These are phyloP conservation scores for Termitomyces sp. DNA, from an alignment of 768 basidiomycete species.

Conservation along the genomic window DNA sequence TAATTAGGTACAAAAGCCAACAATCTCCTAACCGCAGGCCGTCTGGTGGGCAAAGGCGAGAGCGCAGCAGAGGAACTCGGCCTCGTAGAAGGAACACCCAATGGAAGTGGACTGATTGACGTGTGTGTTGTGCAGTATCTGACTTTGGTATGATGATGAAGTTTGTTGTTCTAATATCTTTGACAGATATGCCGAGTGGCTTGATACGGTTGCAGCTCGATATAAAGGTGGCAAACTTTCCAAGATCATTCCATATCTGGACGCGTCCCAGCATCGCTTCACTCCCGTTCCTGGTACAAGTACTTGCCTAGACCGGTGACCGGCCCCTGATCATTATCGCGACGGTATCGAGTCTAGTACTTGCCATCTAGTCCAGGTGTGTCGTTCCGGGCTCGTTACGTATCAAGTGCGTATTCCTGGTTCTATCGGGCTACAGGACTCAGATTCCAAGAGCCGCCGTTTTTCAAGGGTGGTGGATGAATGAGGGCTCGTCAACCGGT, in stretches of 20 bases:
- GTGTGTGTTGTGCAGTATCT: constrained; percentile 76
- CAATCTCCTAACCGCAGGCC: too few species aligned
- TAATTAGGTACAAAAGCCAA: constrained; percentile 71
- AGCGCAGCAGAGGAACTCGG: constrained; percentile 84
- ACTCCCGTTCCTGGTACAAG: constrained; percentile 95
- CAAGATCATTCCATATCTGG: constrained; percentile 55
- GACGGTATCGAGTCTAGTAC: too few species aligned
- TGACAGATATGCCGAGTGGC: constrained; percentile 87
- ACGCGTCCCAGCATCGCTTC: constrained; percentile 78
- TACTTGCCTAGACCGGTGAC: too few species aligned
- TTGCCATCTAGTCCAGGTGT: constrained; percentile 89
- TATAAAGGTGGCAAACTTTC: constrained; percentile 54
- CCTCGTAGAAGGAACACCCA: constrained; percentile 80
- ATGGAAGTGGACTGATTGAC: constrained; percentile 93
- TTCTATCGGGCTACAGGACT: background rate
- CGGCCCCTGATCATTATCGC: too few species aligned
- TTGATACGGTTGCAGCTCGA: constrained; percentile 90
- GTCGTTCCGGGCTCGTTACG: constrained; percentile 23
- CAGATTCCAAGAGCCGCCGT: constrained; percentile 59
- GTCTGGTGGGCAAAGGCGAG: constrained; percentile 81
- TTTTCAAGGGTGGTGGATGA: constrained; percentile 99
- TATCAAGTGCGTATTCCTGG: constrained; percentile 54
- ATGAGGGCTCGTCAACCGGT: constrained; percentile 98
- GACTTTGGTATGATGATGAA: background rate
- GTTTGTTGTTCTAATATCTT: constrained; percentile 1